These are phyloP conservation scores for Jasminum sambac DNA, from an alignment of 257 asterid genomes.

Conservation along the genomic window DNA sequence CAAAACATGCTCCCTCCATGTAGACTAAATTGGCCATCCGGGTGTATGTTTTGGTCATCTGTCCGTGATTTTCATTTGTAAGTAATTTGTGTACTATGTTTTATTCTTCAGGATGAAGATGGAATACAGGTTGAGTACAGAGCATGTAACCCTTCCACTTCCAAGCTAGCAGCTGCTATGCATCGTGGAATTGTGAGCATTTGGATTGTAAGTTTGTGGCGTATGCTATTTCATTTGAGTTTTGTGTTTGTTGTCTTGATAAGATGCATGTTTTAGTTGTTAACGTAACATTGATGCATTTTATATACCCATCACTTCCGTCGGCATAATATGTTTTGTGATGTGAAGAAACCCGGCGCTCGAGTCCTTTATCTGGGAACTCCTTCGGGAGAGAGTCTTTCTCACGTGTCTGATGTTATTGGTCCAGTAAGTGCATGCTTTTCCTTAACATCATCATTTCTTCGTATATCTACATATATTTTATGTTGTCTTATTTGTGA, in stretches of 20 bases:
- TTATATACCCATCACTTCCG: background rate
- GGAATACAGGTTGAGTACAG: slow-evolving; percentile 80
- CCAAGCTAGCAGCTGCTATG: slow-evolving; percentile 91
- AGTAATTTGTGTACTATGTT: background rate
- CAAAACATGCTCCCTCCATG: no score
- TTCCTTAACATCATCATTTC: background rate
- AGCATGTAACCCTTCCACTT: slow-evolving; percentile 97
- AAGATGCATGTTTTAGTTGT: background rate
- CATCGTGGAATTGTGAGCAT: slow-evolving; percentile 89
- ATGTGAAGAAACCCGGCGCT: slow-evolving; percentile 44
- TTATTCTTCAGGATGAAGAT: slow-evolving; percentile 60
- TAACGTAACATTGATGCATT: background rate
- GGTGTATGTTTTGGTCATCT: background rate
- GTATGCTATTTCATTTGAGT: no score
- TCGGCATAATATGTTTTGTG: background rate
- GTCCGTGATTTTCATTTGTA: background rate
- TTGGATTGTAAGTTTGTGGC: slow-evolving; percentile 76
- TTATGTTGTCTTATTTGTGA: background rate
- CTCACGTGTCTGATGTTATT: slow-evolving; percentile 85
- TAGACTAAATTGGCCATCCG: no score
- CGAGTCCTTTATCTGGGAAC: slow-evolving; percentile 60
- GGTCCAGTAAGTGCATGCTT: slow-evolving; percentile 57
- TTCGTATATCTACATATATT: accelerated
- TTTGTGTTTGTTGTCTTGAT: background rate
- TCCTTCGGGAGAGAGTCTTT: slow-evolving; percentile 90